phyloP scores from a whole-genome alignment of 2,329 filamentous ascomycete genomes.

The Diaporthe helianthi region DNA sequence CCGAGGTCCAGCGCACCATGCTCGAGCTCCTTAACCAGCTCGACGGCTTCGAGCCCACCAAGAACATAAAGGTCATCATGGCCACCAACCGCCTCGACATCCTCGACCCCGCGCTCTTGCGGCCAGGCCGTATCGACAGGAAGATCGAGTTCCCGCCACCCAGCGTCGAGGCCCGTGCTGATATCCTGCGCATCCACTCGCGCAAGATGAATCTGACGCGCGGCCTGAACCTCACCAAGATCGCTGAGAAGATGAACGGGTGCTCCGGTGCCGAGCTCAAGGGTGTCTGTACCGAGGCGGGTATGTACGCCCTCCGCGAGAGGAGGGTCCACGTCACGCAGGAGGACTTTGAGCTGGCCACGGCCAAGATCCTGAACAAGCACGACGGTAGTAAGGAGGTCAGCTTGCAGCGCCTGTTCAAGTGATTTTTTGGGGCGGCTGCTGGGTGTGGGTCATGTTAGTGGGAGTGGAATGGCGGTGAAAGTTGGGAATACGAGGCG shows the following conservation, averaged over 20 bases:
- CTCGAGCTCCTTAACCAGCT: constrained; percentile 97
- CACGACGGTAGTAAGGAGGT: constrained; percentile 95
- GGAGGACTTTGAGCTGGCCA: constrained; percentile 98
- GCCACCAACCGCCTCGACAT: constrained; percentile 98
- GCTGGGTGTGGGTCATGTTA: not conserved
- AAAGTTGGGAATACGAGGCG: not conserved
- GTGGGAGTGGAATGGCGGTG: not conserved
- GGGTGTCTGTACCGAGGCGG: constrained; percentile 97
- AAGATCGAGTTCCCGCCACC: constrained; percentile 99
- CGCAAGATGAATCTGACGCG: constrained; percentile 98
- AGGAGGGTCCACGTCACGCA: constrained; percentile 97
- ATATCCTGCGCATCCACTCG: constrained; percentile 97
- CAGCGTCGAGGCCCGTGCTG: constrained; percentile 92
- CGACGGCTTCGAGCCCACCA: constrained; percentile 97
- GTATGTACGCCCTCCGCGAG: constrained; percentile 97
- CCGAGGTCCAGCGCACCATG: constrained; percentile 98
- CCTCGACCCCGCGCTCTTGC: constrained; percentile 89
- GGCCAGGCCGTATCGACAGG: constrained; percentile 96
- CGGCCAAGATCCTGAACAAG: constrained; percentile 99
- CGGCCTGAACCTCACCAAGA: constrained; percentile 97
- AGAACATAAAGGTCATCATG: constrained; percentile 99
- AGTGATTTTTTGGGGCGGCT: constrained; percentile 9
- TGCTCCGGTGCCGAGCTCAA: constrained; percentile 98
- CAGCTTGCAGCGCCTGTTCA: constrained; percentile 38
- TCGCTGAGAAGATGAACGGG: constrained; percentile 99